Evolutionary conservation across 2,329 filamentous ascomycete species (phyloP).

Genomic region (Amauroascus niger): DNA sequence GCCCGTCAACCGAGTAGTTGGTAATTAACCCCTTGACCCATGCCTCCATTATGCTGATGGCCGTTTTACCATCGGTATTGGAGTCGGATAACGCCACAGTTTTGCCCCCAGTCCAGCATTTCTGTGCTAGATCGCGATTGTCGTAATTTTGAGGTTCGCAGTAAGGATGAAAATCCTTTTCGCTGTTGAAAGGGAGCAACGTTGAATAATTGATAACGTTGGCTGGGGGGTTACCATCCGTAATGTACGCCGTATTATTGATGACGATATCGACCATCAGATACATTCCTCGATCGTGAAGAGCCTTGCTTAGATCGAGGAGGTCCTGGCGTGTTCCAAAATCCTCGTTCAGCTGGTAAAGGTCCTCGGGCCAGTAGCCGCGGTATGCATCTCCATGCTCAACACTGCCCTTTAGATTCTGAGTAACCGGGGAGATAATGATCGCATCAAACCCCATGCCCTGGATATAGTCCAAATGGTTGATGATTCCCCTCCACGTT

Average conservation of each 20-base stretch:
- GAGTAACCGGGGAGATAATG: slow-evolving; percentile 34
- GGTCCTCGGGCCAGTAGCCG: slow-evolving; percentile 43
- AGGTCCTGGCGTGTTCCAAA: slow-evolving; percentile 43
- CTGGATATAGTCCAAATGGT: slow-evolving; percentile 44
- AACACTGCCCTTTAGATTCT: slow-evolving; percentile 29
- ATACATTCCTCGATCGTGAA: slow-evolving; percentile 42
- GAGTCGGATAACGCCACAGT: slow-evolving; percentile 49
- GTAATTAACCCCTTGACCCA: slow-evolving; percentile 52
- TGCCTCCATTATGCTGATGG: slow-evolving; percentile 44
- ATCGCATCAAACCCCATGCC: slow-evolving; percentile 39
- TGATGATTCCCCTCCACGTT: slow-evolving; percentile 42
- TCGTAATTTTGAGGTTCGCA: slow-evolving; percentile 38
- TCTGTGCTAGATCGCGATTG: slow-evolving; percentile 40
- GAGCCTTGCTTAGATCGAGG: slow-evolving; percentile 36
- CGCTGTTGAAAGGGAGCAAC: slow-evolving; percentile 47
- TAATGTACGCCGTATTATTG: slow-evolving; percentile 35
- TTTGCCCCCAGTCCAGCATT: slow-evolving; percentile 50
- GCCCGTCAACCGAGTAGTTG: slow-evolving; percentile 49
- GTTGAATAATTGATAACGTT: slow-evolving; percentile 48
- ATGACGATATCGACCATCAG: slow-evolving; percentile 46
- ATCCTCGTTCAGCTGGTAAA: slow-evolving; percentile 41
- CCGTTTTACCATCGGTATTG: slow-evolving; percentile 43
- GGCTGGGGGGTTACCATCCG: slow-evolving; percentile 35
- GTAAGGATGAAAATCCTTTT: slow-evolving; percentile 51
- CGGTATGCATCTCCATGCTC: slow-evolving; percentile 42